phyloP scores from a whole-genome alignment of 371 early-diverging fungal genomes.

The Lichtheimia hyalospora region DNA sequence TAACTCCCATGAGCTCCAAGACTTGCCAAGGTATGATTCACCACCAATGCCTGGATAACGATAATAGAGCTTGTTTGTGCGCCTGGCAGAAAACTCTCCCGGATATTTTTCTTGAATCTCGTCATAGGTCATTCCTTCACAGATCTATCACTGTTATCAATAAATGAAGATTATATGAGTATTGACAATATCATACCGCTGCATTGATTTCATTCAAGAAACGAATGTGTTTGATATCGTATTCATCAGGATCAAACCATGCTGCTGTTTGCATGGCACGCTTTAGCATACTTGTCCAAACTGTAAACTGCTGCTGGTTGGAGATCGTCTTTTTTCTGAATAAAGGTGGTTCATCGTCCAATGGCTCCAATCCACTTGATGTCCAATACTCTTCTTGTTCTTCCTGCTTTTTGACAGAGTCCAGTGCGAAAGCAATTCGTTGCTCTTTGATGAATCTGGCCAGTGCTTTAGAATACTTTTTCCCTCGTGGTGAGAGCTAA shows the following conservation, averaged over 20 bases:
- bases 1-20: not conserved
- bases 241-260: conserved; percentile 70
- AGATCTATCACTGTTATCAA: conserved; percentile 15
- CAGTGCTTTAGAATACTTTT: conserved; percentile 64
- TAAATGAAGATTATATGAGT: not conserved
- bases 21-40: conserved; percentile 65
- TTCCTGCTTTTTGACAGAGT: conserved; percentile 25
- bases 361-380: conserved; percentile 25
- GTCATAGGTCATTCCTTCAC: conserved; percentile 57
- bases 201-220: conserved; percentile 84
- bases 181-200: conserved; percentile 48
- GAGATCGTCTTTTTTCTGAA: conserved; percentile 18
- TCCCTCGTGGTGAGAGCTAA: conserved; percentile 59
- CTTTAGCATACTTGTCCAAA: conserved; percentile 80
- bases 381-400: conserved; percentile 29
- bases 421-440: conserved; percentile 37
- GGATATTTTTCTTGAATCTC: conserved; percentile 72
- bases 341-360: conserved; percentile 18
- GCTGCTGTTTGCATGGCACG: conserved; percentile 72
- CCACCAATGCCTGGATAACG: conserved; percentile 89
- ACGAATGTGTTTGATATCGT: conserved; percentile 68
- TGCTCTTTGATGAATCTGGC: conserved; percentile 59
- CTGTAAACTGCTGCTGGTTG: conserved; percentile 42
- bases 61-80: conserved; percentile 76
- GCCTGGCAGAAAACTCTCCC: conserved; percentile 62